A percentile compares a stretch with the other conserved stretches of the same genome.
Evolutionary conservation across 2,329 filamentous ascomycete genomes (phyloP).

Genomic region (Alternaria burnsii): DNA sequence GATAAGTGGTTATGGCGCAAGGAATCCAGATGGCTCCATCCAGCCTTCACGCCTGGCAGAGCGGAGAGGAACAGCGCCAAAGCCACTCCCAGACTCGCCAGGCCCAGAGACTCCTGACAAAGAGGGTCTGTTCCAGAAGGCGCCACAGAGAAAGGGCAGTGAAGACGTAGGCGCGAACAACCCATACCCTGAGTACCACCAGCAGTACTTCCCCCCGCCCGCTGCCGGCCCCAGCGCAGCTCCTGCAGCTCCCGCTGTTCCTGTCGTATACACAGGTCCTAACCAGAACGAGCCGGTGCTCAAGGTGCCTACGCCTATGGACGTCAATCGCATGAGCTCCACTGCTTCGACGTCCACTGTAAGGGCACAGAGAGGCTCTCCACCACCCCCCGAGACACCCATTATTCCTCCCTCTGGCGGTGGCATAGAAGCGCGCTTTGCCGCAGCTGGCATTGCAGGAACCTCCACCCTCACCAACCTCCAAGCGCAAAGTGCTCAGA

Average conservation of each 20-base stretch:
- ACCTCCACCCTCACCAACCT: constrained; percentile 82
- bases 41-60: constrained; percentile 75
- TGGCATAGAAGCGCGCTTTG: constrained; percentile 90
- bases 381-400: constrained; percentile 93
- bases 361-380: constrained; percentile 87
- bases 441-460: constrained; percentile 87
- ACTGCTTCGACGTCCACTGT: constrained; percentile 95
- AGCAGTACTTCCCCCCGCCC: constrained; percentile 68
- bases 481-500: constrained; percentile 77
- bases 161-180: constrained; percentile 32
- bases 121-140: constrained; percentile 80
- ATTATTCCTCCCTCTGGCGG: constrained; percentile 78
- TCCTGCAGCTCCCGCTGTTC: not conserved
- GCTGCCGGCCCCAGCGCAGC: constrained; percentile 6
- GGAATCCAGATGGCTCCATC: constrained; percentile 43
- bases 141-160: constrained; percentile 52
- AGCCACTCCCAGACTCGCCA: constrained; percentile 82
- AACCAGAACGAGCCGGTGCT: constrained; percentile 51
- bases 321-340: constrained; percentile 72
- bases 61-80: constrained; percentile 80
- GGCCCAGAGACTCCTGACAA: constrained; percentile 79
- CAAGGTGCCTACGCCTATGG: constrained; percentile 61
- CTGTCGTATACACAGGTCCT: constrained; percentile 22
- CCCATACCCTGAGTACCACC: constrained; percentile 63
- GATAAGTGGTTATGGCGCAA: constrained; percentile 54